These are phyloP conservation scores for Nitzschia sp. DNA, from an alignment of 108 stramenopile genomes.

Conservation along the genomic window DNA sequence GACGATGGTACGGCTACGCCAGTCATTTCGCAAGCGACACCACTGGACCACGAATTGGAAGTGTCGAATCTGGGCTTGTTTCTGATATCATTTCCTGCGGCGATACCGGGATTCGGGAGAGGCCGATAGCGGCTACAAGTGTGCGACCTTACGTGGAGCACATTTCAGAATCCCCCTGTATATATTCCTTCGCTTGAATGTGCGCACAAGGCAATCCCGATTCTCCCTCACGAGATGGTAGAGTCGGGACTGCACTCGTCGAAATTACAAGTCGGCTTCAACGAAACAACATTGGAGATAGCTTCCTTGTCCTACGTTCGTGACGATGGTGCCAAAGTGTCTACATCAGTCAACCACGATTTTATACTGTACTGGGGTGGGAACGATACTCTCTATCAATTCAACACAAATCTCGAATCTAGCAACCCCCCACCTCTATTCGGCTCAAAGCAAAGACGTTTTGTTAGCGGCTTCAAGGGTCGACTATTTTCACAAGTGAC, in stretches of 20 bases:
- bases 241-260: background rate
- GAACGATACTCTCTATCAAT: background rate
- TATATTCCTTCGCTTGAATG: background rate
- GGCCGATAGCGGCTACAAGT: background rate
- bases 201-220: background rate
- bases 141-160: slow-evolving; percentile 5
- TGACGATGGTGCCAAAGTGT: background rate
- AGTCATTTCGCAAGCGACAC: background rate
- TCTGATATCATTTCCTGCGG: background rate
- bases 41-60: slow-evolving; percentile 1
- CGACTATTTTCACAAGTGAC: slow-evolving; percentile 4
- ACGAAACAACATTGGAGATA: background rate
- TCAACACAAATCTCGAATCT: background rate
- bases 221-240: background rate
- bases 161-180: background rate
- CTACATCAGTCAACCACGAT: background rate
- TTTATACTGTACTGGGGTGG: background rate
- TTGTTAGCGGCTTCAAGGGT: background rate
- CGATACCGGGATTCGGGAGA: background rate
- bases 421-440: background rate
- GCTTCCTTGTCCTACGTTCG: background rate
- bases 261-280: background rate
- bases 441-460: background rate
- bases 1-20: background rate
- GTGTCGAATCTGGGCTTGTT: background rate